Evolutionary conservation across 768 basidiomycete species (phyloP).

Genomic region (Leucocoprinus leucothites): DNA sequence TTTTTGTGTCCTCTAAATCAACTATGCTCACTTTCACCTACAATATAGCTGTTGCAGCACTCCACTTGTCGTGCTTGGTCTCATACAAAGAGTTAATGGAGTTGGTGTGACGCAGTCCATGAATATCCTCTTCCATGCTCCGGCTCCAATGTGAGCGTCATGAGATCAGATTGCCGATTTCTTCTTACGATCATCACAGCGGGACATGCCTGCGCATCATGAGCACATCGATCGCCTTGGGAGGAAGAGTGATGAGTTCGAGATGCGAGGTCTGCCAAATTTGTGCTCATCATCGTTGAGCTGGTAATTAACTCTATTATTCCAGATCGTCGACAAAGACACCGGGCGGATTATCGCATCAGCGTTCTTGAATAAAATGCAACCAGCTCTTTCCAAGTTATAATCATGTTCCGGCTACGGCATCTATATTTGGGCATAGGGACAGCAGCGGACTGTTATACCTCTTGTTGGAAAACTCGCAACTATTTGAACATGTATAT

Average conservation of each 20-base stretch:
- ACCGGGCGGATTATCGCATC: constrained; percentile 61
- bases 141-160: constrained; percentile 53
- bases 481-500: too few species aligned
- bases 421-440: too few species aligned
- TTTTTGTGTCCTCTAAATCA: too few species aligned
- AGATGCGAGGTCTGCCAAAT: constrained; percentile 60
- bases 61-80: constrained; percentile 63
- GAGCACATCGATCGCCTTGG: constrained; percentile 64
- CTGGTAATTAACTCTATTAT: constrained; percentile 4
- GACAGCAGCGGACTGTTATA: too few species aligned
- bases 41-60: constrained; percentile 58
- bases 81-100: constrained; percentile 58
- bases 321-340: constrained; percentile 56
- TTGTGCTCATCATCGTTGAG: constrained; percentile 5
- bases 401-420: too few species aligned
- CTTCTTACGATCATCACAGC: constrained; percentile 29
- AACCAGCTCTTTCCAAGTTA: constrained; percentile 61
- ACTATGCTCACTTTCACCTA: neutral
- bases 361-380: constrained; percentile 72
- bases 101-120: constrained; percentile 75
- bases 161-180: constrained; percentile 9
- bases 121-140: constrained; percentile 68
- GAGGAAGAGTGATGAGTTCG: constrained; percentile 67
- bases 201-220: constrained; percentile 57
- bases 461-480: too few species aligned